These are phyloP conservation scores for Colletotrichum destructivum DNA, from an alignment of 2,329 filamentous ascomycete genomes.

Conservation along the genomic window DNA sequence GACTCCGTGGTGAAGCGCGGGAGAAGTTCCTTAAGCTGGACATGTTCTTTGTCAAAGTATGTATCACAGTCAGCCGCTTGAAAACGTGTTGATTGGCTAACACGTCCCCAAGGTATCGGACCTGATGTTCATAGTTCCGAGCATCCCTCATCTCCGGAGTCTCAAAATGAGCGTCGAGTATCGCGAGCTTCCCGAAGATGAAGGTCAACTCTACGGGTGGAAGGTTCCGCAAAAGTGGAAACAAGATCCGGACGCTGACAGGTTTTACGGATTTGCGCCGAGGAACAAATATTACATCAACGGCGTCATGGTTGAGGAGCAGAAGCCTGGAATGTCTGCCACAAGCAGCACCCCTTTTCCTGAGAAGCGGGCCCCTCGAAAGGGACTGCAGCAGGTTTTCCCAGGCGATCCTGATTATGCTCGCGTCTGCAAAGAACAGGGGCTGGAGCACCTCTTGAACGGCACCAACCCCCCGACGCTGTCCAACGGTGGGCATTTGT, in stretches of 20 bases:
- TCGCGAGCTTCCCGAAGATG: slow-evolving; percentile 69
- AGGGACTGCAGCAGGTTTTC: slow-evolving; percentile 66
- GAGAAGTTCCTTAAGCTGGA: slow-evolving; percentile 70
- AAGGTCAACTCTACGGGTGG: slow-evolving; percentile 61
- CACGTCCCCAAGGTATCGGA: slow-evolving; percentile 67
- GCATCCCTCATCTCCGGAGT: slow-evolving; percentile 70
- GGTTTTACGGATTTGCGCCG: slow-evolving; percentile 69
- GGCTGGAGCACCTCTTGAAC: slow-evolving; percentile 68
- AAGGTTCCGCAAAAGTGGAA: slow-evolving; percentile 69
- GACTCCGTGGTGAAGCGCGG: slow-evolving; percentile 65
- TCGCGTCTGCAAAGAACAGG: slow-evolving; percentile 69
- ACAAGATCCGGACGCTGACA: slow-evolving; percentile 68
- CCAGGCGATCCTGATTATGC: slow-evolving; percentile 72
- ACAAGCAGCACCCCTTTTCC: slow-evolving; percentile 70
- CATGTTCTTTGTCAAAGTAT: slow-evolving; percentile 78
- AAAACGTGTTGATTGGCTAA: slow-evolving; percentile 39
- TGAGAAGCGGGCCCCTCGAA: slow-evolving; percentile 69
- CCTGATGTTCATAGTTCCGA: slow-evolving; percentile 71
- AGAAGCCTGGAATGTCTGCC: slow-evolving; percentile 61
- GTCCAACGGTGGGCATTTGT: slow-evolving; percentile 64
- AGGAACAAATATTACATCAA: slow-evolving; percentile 72
- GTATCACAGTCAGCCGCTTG: slow-evolving; percentile 35
- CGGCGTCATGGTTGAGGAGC: slow-evolving; percentile 68
- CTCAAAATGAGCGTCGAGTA: slow-evolving; percentile 72
- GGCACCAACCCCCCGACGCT: slow-evolving; percentile 61